Base-by-base conservation (phyloP, 129 eudicot genomes). In the Chrysanthemum seticuspe region DNA sequence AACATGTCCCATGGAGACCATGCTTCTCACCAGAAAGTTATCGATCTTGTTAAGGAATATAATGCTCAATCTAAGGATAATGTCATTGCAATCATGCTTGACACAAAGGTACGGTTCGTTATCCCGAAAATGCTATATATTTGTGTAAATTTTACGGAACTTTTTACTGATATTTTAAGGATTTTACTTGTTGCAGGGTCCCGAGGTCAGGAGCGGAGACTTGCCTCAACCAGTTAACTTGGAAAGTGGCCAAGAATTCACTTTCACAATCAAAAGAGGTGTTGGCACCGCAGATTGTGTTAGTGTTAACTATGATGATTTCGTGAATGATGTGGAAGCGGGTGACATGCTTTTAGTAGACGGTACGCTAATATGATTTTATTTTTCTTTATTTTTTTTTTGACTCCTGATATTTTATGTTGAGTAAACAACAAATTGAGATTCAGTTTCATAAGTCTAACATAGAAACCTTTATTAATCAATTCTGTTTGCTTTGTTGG, bases 291-390 rank as follows among this genome's bases (percentile, higher is more conserved):
- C 87, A 50, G 93, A 94, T 63, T 82, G 85, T 84, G 98, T 94
- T 74, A 94, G 98, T 67, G 98, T 93, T 63, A 93, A 93, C 83
- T 93, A 93, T 72, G 98, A 93, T 80, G 96, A 93, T 81, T 93
- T 93, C 82, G 96, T 93, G 58, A 93, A 87, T 82, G 98, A 93
- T 69, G 98, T 93, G 14, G 98, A 94, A 84, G 97, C 83, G 11
- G 98, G 97, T 29, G 98, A 94, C 87, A 94, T 87, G 98, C 97
- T 94, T 76, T 96, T 94, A 44, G 98, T 94, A 68, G 98, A 94
- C 83, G 97, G 98, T 94, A 88, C 51, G 84, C 70, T 27, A 62
- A 34, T 25, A 0, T 67, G 45, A 59, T n/a, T n/a, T n/a, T 23
- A 11, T 64, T 11, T 34, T 29, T 36, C n/a, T n/a, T n/a, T n/a